These are phyloP conservation scores for Xylaria telfairii DNA, from an alignment of 495 filamentous ascomycete species.

Conservation along the genomic window DNA sequence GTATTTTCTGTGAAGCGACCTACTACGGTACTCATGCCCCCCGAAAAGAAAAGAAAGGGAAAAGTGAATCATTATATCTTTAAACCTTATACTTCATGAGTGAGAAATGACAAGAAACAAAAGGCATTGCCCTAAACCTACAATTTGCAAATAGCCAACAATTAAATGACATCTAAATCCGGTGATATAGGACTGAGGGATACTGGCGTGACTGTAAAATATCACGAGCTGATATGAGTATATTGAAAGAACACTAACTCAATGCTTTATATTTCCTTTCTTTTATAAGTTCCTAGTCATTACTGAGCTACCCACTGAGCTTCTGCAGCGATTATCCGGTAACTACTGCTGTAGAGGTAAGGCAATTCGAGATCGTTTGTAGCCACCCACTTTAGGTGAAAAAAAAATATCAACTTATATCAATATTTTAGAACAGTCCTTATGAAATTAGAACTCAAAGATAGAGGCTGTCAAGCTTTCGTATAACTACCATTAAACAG, in stretches of 20 bases:
- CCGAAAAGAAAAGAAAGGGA: background rate
- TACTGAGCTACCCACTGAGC: too few relatives aligned
- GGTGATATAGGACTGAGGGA: background rate
- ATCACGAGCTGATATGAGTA: background rate
- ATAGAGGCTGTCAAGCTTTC: background rate
- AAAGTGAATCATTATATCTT: background rate
- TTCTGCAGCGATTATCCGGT: too few relatives aligned
- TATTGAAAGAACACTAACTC: background rate
- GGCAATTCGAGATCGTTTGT: too few relatives aligned
- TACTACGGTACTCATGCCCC: background rate
- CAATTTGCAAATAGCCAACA: background rate
- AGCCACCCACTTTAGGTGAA: too few relatives aligned
- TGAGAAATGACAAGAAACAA: background rate
- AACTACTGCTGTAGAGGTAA: too few relatives aligned
- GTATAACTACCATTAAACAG: background rate
- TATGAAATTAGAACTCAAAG: background rate
- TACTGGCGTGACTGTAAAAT: background rate
- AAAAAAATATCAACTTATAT: too few relatives aligned
- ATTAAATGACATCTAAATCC: background rate
- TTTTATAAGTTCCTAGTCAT: too few relatives aligned
- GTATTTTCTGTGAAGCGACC: background rate
- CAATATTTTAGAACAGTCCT: too few relatives aligned
- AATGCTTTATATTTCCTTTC: too few relatives aligned
- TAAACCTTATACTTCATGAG: background rate
- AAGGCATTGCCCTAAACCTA: background rate